phyloP scores from a whole-genome alignment of 495 filamentous ascomycete genomes.

The Talaromyces nanjingensis region DNA sequence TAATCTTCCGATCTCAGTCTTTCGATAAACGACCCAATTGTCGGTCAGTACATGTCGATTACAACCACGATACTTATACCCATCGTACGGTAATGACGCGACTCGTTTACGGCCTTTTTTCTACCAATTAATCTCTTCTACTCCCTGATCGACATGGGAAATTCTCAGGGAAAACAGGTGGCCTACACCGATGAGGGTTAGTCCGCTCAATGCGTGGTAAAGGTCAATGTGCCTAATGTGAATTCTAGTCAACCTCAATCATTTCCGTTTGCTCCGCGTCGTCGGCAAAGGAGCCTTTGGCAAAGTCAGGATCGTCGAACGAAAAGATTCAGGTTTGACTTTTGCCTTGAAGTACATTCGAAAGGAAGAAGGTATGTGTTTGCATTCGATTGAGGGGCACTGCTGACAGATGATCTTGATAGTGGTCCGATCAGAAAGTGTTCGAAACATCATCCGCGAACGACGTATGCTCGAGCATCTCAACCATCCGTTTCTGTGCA shows the following conservation, averaged over 20 bases:
- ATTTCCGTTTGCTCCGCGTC: constrained; percentile 90
- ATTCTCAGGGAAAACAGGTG: constrained; percentile 88
- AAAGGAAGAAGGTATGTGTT: constrained; percentile 85
- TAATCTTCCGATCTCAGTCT: neutral
- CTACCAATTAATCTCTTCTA: neutral
- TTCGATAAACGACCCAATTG: neutral
- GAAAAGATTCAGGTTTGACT: constrained; percentile 87
- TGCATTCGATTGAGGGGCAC: neutral
- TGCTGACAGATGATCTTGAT: constrained; percentile 9
- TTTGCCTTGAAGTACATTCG: constrained; percentile 98
- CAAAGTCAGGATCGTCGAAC: constrained; percentile 96
- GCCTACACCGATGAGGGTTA: constrained; percentile 87
- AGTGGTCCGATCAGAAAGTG: constrained; percentile 97
- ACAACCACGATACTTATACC: neutral
- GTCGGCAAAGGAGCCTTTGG: constrained; percentile 97
- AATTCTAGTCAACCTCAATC: constrained; percentile 81
- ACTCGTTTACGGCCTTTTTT: constrained; percentile 12
- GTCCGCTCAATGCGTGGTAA: constrained; percentile 21
- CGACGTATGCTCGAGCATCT: constrained; percentile 95
- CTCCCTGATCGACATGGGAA: constrained; percentile 63
- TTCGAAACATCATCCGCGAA: constrained; percentile 96
- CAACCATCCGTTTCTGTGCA: constrained; percentile 97
- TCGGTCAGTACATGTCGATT: neutral
- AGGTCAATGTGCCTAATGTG: neutral
- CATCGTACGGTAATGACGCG: constrained; percentile 11